A percentile compares a stretch with the other conserved stretches of the same genome.
Conservation (phyloP, 2,329 filamentous ascomycete species). For the Pseudogymnoascus sp. region DNA sequence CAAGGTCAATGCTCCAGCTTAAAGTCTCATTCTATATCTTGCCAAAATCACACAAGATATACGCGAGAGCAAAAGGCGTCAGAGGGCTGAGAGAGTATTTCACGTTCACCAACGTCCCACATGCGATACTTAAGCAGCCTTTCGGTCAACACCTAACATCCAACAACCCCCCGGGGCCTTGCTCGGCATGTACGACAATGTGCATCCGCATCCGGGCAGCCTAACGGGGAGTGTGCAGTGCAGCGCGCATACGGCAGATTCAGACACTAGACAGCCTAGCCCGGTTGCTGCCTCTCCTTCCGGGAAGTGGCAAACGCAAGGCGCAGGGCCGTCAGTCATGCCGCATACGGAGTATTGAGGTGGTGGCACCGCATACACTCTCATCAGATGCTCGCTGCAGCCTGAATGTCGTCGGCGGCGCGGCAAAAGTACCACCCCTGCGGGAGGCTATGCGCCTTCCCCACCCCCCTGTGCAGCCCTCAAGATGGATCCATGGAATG, state of each 20-base stretch:
- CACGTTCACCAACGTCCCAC: neutral
- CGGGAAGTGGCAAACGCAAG: neutral
- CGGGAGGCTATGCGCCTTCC: constrained; percentile 1
- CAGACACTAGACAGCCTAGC: neutral
- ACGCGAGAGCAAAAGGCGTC: neutral
- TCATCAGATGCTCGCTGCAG: neutral
- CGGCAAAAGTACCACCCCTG: constrained; percentile 5
- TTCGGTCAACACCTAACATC: neutral
- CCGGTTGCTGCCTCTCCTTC: neutral
- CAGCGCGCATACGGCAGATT: neutral
- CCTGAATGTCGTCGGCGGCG: constrained; percentile 7
- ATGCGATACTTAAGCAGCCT: constrained; percentile 6
- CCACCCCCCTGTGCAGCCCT: neutral
- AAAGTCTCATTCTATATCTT: neutral
- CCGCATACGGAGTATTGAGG: neutral
- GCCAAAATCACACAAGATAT: neutral
- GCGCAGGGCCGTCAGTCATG: neutral
- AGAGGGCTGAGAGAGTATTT: neutral
- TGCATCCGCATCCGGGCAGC: constrained; percentile 1
- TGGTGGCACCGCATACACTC: constrained; percentile 1
- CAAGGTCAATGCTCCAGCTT: neutral
- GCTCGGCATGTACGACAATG: constrained; percentile 7
- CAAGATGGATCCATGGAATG: neutral
- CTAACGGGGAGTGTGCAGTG: constrained; percentile 6
- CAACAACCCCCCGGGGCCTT: neutral